phyloP scores from a whole-genome alignment of 2,329 filamentous ascomycete species.

The Stachybotrys chlorohalonatus region DNA sequence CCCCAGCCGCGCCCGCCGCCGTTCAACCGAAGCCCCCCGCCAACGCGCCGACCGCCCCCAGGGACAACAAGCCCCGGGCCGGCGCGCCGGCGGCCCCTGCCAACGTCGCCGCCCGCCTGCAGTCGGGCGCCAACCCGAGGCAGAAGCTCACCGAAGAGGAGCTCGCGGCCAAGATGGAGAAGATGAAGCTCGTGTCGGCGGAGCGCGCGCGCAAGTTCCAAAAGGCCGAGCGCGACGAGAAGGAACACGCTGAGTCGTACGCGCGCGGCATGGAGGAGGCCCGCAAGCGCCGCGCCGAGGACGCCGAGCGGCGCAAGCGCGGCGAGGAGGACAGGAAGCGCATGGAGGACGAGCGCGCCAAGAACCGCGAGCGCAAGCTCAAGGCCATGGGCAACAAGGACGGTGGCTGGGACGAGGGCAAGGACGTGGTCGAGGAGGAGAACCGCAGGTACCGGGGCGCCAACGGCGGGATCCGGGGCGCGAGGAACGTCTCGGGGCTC shows the following conservation, averaged over 20 bases:
- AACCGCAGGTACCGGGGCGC: slow-evolving; percentile 32
- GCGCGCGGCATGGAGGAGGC: slow-evolving; percentile 48
- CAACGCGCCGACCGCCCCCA: slow-evolving; percentile 20
- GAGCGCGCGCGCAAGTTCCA: slow-evolving; percentile 53
- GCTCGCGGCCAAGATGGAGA: slow-evolving; percentile 49
- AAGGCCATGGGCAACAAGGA: slow-evolving; percentile 47
- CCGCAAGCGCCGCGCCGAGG: slow-evolving; percentile 39
- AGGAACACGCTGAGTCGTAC: slow-evolving; percentile 43
- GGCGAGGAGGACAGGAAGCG: slow-evolving; percentile 42
- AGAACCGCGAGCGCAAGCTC: slow-evolving; percentile 52
- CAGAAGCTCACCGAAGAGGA: slow-evolving; percentile 52
- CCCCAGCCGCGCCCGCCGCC: slow-evolving; percentile 10
- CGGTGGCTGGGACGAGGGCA: slow-evolving; percentile 51
- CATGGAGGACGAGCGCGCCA: slow-evolving; percentile 50
- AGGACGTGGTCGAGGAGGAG: slow-evolving; percentile 30
- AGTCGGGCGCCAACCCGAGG: slow-evolving; percentile 49
- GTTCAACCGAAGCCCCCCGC: slow-evolving; percentile 15
- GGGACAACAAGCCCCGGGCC: slow-evolving; percentile 6
- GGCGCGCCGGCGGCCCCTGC: slow-evolving; percentile 1
- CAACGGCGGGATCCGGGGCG: slow-evolving; percentile 29
- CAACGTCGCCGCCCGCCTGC: slow-evolving; percentile 30
- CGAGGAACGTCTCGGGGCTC: slow-evolving; percentile 24
- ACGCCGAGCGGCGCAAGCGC: slow-evolving; percentile 40
- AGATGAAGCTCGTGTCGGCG: slow-evolving; percentile 48
- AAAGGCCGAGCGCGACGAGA: slow-evolving; percentile 47